Evolutionary conservation across 352 stramenopile species (phyloP).

Genomic region (Pythium plurisporium): DNA sequence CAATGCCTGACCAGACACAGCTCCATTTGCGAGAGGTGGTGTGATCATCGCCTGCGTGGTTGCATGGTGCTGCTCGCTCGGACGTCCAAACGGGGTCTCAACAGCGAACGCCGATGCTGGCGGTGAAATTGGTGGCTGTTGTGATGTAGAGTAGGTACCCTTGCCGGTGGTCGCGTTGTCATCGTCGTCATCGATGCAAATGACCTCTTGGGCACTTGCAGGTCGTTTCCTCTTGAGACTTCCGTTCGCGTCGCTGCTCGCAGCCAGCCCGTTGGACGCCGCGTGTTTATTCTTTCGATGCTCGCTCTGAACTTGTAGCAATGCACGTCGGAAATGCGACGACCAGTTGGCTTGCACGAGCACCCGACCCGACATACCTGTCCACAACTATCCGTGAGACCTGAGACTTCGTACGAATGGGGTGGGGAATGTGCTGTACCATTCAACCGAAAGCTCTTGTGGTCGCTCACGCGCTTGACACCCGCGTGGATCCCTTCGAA

Average conservation of each 20-base stretch:
- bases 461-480: conserved; percentile 24
- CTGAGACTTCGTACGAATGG: neutral
- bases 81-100: no score
- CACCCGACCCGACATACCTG: conserved; percentile 38
- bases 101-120: neutral
- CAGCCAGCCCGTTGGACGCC: neutral
- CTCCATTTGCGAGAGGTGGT: neutral
- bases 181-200: conserved; percentile 44
- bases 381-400: neutral
- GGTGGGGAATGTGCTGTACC: neutral
- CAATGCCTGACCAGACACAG: neutral
- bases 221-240: conserved; percentile 45
- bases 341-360: conserved; percentile 44
- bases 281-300: neutral
- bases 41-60: neutral
- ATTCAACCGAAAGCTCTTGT: conserved; percentile 41
- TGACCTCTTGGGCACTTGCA: conserved; percentile 31
- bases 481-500: conserved; percentile 43
- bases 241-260: neutral
- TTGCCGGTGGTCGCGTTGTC: no score
- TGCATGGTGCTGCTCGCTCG: no score
- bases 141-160: neutral
- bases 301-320: conserved; percentile 32
- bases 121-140: neutral
- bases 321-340: conserved; percentile 31